A percentile compares a stretch with the other conserved stretches of the same genome.
phyloP scores from a whole-genome alignment of 805 yeast species.

The Kuraishia borneana region DNA sequence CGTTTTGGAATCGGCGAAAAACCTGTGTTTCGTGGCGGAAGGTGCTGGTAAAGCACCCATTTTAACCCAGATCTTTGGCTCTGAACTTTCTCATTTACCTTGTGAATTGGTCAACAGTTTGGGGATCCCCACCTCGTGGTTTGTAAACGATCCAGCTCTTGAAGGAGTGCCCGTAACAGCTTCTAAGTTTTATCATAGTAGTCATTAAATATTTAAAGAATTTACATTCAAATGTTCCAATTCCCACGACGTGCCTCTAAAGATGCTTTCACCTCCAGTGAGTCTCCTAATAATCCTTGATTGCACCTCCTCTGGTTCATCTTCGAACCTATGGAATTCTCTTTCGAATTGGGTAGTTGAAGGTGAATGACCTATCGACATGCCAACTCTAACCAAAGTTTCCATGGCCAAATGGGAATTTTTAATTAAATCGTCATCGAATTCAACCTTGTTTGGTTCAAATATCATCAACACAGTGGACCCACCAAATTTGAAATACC shows the following conservation, averaged over 20 bases:
- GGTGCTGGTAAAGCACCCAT: conserved; percentile 76
- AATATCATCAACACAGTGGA: conserved; percentile 70
- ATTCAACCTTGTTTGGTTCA: conserved; percentile 33
- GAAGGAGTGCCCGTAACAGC: conserved; percentile 34
- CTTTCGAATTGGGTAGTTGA: conserved; percentile 31
- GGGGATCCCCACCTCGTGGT: conserved; percentile 59
- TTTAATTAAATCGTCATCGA: conserved; percentile 63
- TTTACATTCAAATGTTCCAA: conserved; percentile 6
- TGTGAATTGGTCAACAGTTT: conserved; percentile 62
- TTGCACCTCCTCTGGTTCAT: conserved; percentile 33
- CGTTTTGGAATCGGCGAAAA: conserved; percentile 39
- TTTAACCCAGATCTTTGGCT: conserved; percentile 57
- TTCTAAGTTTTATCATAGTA: conserved; percentile 6
- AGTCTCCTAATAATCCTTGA: conserved; percentile 42
- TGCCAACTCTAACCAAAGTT: conserved; percentile 81
- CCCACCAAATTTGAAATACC: conserved; percentile 95
- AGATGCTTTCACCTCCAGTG: conserved; percentile 29
- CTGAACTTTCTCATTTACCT: conserved; percentile 42
- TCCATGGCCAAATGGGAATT: conserved; percentile 68
- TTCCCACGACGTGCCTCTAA: conserved; percentile 8
- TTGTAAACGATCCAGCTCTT: conserved; percentile 72
- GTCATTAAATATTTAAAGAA: conserved; percentile 4
- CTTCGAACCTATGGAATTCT: conserved; percentile 29
- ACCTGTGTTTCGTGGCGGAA: conserved; percentile 77
- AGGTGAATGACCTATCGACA: conserved; percentile 75